Conservation (phyloP, 2,329 filamentous ascomycete species). For the Aspergillus puulaauensis region DNA sequence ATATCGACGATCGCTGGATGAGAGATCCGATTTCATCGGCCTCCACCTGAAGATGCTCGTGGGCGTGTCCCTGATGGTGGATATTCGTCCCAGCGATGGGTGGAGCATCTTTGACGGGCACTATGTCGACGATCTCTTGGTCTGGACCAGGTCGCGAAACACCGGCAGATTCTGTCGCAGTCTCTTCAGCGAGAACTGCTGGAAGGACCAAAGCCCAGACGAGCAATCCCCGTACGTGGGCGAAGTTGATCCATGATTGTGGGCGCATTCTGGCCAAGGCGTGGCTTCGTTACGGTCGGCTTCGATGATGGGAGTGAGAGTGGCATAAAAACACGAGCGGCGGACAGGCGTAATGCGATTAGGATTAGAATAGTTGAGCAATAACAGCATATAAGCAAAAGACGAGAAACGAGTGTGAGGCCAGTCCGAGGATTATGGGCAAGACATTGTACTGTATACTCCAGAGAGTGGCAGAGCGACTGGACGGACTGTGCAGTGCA, state of each 20-base stretch:
- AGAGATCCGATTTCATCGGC: background rate
- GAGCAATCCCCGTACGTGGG: background rate
- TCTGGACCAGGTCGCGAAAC: background rate
- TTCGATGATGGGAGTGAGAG: background rate
- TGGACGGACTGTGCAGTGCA: background rate
- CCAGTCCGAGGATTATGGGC: background rate
- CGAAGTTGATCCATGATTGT: background rate
- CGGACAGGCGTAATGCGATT: background rate
- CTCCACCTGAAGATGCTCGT: background rate
- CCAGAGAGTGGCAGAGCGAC: background rate
- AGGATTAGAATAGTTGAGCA: background rate
- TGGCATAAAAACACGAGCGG: constrained; percentile 6
- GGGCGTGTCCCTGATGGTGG: background rate
- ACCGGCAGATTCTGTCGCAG: background rate
- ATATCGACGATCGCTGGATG: constrained; percentile 1
- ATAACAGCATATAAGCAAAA: background rate
- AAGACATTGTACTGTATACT: constrained; percentile 6
- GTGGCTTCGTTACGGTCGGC: constrained; percentile 10
- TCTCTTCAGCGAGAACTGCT: background rate
- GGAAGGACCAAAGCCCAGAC: constrained; percentile 1
- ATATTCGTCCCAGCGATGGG: constrained; percentile 5
- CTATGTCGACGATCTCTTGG: constrained; percentile 10
- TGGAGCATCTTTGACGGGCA: constrained; percentile 2
- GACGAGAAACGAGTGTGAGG: background rate
- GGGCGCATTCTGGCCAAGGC: constrained; percentile 5